These are phyloP conservation scores for Colletotrichum incanum DNA, from an alignment of 2,329 filamentous ascomycete genomes.

Conservation along the genomic window DNA sequence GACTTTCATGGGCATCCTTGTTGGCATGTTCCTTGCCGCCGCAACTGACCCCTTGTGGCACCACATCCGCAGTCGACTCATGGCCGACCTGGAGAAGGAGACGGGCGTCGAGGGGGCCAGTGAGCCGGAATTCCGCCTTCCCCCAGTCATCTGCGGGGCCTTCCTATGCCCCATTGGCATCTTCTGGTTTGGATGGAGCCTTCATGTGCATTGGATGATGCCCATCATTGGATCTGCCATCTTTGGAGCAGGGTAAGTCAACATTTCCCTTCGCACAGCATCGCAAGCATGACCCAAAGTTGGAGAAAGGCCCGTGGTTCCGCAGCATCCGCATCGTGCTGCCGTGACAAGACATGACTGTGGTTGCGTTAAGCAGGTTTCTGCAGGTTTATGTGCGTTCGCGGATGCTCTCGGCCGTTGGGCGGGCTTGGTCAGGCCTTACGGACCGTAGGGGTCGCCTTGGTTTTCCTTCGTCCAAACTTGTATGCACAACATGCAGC, in stretches of 20 bases:
- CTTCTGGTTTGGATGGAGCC: constrained; percentile 93
- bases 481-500: constrained; percentile 48
- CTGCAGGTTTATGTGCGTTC: constrained; percentile 36
- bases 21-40: constrained; percentile 78
- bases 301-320: constrained; percentile 40
- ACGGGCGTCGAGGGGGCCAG: constrained; percentile 70
- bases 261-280: constrained; percentile 37
- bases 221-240: constrained; percentile 81
- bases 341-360: constrained; percentile 31
- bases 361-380: constrained; percentile 26
- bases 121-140: constrained; percentile 90
- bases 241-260: constrained; percentile 79
- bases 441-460: constrained; percentile 41
- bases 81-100: constrained; percentile 66
- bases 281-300: constrained; percentile 37
- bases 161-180: constrained; percentile 84
- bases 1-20: constrained; percentile 80
- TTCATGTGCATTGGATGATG: constrained; percentile 85
- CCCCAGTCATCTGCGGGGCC: constrained; percentile 81
- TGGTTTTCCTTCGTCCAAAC: constrained; percentile 51
- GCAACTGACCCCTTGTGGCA: constrained; percentile 77
- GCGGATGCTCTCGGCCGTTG: constrained; percentile 41
- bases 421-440: constrained; percentile 53
- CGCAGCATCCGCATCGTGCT: constrained; percentile 29
- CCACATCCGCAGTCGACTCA: constrained; percentile 70